phyloP scores from a whole-genome alignment of 257 asterid species.

The Solanum acaule region DNA sequence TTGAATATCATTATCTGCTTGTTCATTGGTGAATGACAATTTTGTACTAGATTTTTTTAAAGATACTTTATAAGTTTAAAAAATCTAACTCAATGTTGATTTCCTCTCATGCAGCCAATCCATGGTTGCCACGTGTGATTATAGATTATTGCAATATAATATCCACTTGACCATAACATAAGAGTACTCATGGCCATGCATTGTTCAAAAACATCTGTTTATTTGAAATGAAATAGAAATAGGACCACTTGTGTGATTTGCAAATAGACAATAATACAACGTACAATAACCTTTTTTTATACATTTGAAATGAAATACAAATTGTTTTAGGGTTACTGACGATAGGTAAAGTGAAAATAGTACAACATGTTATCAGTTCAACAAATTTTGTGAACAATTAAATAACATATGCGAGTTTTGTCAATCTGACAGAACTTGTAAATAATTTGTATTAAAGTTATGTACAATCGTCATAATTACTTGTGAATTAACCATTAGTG shows the following conservation, averaged over 20 bases:
- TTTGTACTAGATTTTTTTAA: no score
- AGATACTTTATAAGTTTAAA: no score
- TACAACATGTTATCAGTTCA: rapidly evolving
- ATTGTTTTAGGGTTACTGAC: background rate
- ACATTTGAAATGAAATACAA: background rate
- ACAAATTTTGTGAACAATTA: no score
- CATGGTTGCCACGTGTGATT: background rate
- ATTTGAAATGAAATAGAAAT: background rate
- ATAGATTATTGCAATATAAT: background rate
- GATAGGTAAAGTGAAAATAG: background rate
- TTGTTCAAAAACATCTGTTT: background rate
- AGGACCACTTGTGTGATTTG: background rate
- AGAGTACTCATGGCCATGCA: background rate
- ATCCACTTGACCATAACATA: background rate
- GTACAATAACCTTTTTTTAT: background rate
- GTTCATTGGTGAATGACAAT: background rate
- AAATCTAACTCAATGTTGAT: background rate
- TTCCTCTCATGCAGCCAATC: background rate
- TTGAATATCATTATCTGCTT: background rate
- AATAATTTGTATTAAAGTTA: no score
- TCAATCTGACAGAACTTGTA: background rate
- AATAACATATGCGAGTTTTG: rapidly evolving
- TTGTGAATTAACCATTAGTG: no score
- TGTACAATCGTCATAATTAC: no score
- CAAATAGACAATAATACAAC: background rate